Base-by-base conservation (phyloP, 176 grass and related monocot species). In the Olyra latifolia region DNA sequence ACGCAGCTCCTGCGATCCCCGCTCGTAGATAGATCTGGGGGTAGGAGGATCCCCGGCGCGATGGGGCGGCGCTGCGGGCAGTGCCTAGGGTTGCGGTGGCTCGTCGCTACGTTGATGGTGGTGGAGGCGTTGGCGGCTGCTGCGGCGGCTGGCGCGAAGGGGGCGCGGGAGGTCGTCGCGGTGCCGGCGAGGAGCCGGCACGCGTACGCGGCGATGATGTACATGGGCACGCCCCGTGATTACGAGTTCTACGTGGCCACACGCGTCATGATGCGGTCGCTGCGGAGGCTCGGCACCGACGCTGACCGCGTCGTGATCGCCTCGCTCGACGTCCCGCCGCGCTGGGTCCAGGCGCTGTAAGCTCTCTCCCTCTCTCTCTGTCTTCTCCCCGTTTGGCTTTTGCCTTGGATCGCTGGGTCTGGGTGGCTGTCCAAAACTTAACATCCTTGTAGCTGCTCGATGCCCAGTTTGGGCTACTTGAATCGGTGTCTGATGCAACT, bases 231-330 rank as follows among this genome's bases (percentile, higher is more conserved):
- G 59, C 93, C 93, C 12, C 79, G 90, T 35, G 93, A 97, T 75
- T 97, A 97, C 78, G 93, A 97, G 82, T 97, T 97, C 93, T 97
- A 97, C 75, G 93, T 97, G 20, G 93, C 93, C 71, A 97, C 90
- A 43, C 90, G 93, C 73, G 90, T 97, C 82, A 97, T 97, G 93
- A 97, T 97, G 93, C 84, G 86, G 3, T 93, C 93, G 4, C 88
- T 97, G 0, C 12, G 88, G 56, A 72, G 87, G 2, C 76, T 97
- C 48, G 47, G 86, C 35, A 35, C 87, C 17, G 80, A 42, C 78
- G 88, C 93, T 23, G 93, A 93, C 72, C 88, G 90, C 75, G 83
- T 97, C 78, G 90, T 97, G 29, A 90, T 97, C 80, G 93, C 93
- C 5, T 97, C 93, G 14, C 85, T 89, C 69, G 93, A 97, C 84